Percentiles rank a stretch among this genome's conserved stretches.
Conservation (phyloP, 805 yeast species). For the Hanseniaspora meyeri region DNA sequence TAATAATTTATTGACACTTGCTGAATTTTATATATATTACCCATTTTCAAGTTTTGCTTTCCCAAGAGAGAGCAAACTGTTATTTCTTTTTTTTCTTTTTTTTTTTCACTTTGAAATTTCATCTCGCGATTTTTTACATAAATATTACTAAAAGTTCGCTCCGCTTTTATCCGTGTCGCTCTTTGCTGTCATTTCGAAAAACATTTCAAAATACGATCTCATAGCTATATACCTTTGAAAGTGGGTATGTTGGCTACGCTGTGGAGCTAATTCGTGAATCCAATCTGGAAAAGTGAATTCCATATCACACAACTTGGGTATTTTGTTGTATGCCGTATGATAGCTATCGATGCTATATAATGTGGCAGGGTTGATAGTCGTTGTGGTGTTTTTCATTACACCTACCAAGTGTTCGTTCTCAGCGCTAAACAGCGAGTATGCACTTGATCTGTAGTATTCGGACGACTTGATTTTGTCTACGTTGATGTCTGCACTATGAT, state of each 20-base stretch:
- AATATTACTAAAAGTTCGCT: too few relatives aligned
- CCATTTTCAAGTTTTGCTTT: not conserved
- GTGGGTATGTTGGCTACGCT: constrained; percentile 1
- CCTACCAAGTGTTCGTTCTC: not conserved
- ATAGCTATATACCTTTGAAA: not conserved
- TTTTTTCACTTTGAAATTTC: too few relatives aligned
- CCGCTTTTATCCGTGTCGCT: not conserved
- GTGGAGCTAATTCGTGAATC: not conserved
- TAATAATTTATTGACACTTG: not conserved
- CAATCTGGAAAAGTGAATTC: not conserved
- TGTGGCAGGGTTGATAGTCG: not conserved
- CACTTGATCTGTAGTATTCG: not conserved
- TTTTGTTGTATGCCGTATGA: not conserved
- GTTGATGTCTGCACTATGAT: not conserved
- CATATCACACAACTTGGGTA: not conserved
- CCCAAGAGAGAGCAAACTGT: not conserved
- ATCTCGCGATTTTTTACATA: too few relatives aligned
- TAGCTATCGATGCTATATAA: not conserved
- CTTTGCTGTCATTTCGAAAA: not conserved
- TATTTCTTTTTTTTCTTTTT: not conserved
- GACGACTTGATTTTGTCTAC: not conserved
- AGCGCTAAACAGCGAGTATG: not conserved
- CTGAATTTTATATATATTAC: not conserved
- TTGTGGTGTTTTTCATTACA: not conserved
- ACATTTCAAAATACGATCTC: not conserved